Evolutionary conservation across 2,329 filamentous ascomycete species (phyloP).

Genomic region (Aspergillus hiratsukae): DNA sequence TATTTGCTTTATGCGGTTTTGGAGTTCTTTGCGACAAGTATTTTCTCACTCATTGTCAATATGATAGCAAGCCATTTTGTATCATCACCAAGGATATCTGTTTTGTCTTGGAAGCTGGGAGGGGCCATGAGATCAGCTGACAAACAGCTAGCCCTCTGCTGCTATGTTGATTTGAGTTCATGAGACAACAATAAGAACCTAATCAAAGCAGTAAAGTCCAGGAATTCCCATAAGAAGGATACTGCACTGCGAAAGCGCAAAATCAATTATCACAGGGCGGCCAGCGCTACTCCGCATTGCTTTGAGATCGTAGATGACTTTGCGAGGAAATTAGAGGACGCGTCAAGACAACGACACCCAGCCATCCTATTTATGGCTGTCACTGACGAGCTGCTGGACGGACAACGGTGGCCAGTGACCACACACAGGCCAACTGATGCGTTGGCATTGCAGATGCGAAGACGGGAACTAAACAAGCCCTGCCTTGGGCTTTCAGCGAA

Average conservation of each 20-base stretch:
- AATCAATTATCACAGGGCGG: neutral
- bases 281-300: neutral
- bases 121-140: neutral
- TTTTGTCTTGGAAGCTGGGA: neutral
- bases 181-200: neutral
- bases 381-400: constrained; percentile 14
- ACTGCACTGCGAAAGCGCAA: neutral
- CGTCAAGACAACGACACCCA: neutral
- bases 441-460: constrained; percentile 27
- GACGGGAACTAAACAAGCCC: constrained; percentile 22
- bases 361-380: neutral
- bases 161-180: neutral
- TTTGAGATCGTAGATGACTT: neutral
- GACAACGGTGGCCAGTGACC: constrained; percentile 6
- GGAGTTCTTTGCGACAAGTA: neutral
- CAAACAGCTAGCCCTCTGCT: neutral
- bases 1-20: neutral
- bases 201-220: neutral
- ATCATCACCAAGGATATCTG: neutral
- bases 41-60: neutral
- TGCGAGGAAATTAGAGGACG: neutral
- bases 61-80: neutral
- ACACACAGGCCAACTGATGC: constrained; percentile 28
- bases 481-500: constrained; percentile 13
- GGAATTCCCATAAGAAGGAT: neutral